A percentile compares a stretch with the other conserved stretches of the same genome.
These are phyloP conservation scores for Metrosideros polymorpha DNA, from an alignment of 441 rosid genomes.

Conservation along the genomic window DNA sequence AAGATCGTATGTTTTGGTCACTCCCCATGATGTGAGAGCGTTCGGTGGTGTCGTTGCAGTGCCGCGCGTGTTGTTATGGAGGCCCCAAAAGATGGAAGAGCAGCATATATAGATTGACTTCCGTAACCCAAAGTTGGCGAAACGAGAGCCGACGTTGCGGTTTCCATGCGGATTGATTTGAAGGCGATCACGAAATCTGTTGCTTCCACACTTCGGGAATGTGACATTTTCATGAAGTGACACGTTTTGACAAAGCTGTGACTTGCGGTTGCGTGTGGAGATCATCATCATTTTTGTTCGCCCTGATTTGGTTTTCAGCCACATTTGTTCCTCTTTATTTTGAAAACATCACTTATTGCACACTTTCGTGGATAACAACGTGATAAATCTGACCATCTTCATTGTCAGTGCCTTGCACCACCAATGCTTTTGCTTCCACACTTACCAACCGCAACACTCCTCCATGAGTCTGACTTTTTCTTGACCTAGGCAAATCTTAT, in stretches of 20 bases:
- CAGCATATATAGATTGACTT: neutral
- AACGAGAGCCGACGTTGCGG: neutral
- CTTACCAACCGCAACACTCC: neutral
- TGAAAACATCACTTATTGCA: neutral
- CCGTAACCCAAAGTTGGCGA: neutral
- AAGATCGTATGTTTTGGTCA: neutral
- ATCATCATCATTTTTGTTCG: neutral
- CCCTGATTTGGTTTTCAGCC: neutral
- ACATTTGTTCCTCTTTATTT: neutral
- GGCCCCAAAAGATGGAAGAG: neutral
- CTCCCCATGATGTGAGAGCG: neutral
- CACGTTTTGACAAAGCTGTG: neutral
- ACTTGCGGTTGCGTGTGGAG: neutral
- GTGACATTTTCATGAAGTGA: neutral
- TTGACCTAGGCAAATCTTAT: neutral
- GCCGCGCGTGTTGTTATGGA: neutral
- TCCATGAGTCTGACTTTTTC: neutral
- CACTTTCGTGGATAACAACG: neutral
- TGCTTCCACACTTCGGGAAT: neutral
- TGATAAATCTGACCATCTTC: neutral
- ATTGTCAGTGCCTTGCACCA: neutral
- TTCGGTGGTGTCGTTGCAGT: neutral
- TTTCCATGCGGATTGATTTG: neutral
- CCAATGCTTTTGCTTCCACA: neutral
- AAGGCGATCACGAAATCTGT: neutral